Evolutionary conservation across 2,329 filamentous ascomycete genomes (phyloP).

Genomic region (Ascosphaera apis): DNA sequence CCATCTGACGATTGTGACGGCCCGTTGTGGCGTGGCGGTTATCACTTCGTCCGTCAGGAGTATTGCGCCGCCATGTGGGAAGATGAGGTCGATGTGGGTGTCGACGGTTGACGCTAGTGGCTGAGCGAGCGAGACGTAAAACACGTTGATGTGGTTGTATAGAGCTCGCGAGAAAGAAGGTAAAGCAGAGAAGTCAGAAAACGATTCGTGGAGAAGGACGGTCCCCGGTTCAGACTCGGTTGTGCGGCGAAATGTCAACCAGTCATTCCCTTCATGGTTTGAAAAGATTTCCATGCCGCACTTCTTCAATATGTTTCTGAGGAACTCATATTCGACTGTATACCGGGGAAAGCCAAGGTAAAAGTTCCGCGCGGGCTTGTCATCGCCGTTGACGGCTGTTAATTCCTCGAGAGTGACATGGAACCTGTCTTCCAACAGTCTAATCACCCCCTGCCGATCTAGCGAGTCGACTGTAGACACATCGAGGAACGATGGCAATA

Average conservation of each 20-base stretch:
- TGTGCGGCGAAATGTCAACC: conserved; percentile 14
- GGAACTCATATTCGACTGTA: conserved; percentile 9
- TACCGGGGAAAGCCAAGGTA: conserved; percentile 15
- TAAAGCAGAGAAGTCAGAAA: conserved; percentile 4
- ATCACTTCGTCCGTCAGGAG: conserved; percentile 21
- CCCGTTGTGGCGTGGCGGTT: conserved; percentile 10
- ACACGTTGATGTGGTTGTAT: conserved; percentile 11
- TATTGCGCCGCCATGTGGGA: conserved; percentile 15
- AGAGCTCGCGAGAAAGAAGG: conserved; percentile 10
- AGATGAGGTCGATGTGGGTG: conserved; percentile 14
- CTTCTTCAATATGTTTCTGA: conserved; percentile 9
- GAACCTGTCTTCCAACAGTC: conserved; percentile 5
- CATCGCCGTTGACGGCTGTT: conserved; percentile 6
- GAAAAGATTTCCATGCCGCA: conserved; percentile 11
- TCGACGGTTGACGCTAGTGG: conserved; percentile 9
- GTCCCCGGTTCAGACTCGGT: conserved; percentile 12
- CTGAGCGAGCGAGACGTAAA: conserved; percentile 12
- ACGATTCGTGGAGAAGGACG: conserved; percentile 9
- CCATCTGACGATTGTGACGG: conserved; percentile 16
- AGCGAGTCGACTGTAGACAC: background rate
- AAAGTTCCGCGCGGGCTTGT: conserved; percentile 10
- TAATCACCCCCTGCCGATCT: conserved; percentile 5
- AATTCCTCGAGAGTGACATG: conserved; percentile 12
- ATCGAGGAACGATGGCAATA: background rate
- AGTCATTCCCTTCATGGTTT: conserved; percentile 12